phyloP scores from a whole-genome alignment of 805 yeast species.

The Spathaspora sp. region DNA sequence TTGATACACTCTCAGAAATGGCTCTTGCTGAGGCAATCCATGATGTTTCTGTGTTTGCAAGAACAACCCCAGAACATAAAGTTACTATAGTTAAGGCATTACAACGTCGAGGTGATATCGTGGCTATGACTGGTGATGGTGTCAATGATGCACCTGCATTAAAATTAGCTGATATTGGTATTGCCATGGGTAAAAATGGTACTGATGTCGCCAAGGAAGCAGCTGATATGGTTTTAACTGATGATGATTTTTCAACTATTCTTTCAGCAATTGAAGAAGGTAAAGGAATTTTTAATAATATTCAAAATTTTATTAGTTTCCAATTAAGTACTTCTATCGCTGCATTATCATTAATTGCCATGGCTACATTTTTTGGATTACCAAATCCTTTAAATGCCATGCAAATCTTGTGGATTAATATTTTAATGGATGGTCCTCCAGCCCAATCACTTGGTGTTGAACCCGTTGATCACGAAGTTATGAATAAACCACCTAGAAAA shows the following conservation, averaged over 20 bases:
- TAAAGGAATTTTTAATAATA: slow-evolving; percentile 92
- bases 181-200: slow-evolving; percentile 90
- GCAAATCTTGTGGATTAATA: slow-evolving; percentile 98
- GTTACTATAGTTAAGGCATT: slow-evolving; percentile 85
- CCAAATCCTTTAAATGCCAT: slow-evolving; percentile 96
- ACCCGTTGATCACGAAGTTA: slow-evolving; percentile 93
- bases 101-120: slow-evolving; percentile 88
- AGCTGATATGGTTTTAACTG: slow-evolving; percentile 94
- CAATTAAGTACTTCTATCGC: slow-evolving; percentile 96
- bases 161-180: slow-evolving; percentile 93
- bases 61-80: slow-evolving; percentile 94
- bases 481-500: slow-evolving; percentile 93
- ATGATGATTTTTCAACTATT: slow-evolving; percentile 94
- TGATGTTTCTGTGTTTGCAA: slow-evolving; percentile 84
- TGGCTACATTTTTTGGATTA: slow-evolving; percentile 79
- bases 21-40: slow-evolving; percentile 73
- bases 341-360: slow-evolving; percentile 83
- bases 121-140: slow-evolving; percentile 99
- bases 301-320: slow-evolving; percentile 91
- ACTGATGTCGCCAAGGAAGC: slow-evolving; percentile 99
- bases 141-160: slow-evolving; percentile 98
- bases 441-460: slow-evolving; percentile 97
- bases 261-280: slow-evolving; percentile 95
- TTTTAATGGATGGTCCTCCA: slow-evolving; percentile 98
- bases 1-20: slow-evolving; percentile 70